Conservation (phyloP, 148 eudicot genomes). For the Arctostaphylos glauca region DNA sequence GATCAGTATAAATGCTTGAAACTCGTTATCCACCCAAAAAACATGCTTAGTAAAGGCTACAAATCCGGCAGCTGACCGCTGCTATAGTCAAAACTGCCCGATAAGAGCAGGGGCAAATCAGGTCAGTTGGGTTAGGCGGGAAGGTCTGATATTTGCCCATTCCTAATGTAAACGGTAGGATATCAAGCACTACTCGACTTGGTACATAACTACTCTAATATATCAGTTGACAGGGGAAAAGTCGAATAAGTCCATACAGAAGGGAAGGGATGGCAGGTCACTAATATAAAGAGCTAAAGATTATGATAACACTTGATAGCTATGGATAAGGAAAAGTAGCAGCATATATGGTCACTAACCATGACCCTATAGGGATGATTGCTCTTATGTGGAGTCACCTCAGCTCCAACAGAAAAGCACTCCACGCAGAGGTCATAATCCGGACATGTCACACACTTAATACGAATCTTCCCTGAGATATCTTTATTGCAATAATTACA, state of each 20-base stretch:
- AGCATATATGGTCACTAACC: constrained; percentile 42
- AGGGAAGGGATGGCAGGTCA: not conserved
- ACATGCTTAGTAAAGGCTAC: no score
- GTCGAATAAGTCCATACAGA: not conserved
- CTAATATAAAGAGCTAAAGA: not conserved
- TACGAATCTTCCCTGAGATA: constrained; percentile 78
- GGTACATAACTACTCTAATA: not conserved
- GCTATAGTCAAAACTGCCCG: no score
- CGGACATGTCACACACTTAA: constrained; percentile 81
- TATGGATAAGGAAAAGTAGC: constrained; percentile 4
- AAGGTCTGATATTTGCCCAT: no score
- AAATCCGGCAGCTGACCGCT: no score
- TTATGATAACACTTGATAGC: not conserved
- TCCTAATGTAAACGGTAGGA: not conserved
- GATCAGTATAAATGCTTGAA: no score
- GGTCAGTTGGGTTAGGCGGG: no score
- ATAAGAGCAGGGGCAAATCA: no score
- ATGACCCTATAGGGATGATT: constrained; percentile 90
- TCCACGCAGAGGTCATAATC: constrained; percentile 95
- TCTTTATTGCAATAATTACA: constrained; percentile 98
- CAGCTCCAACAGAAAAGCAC: constrained; percentile 96
- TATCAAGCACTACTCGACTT: not conserved
- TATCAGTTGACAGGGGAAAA: not conserved
- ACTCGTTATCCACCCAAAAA: no score
- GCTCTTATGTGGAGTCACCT: constrained; percentile 85